phyloP scores from a whole-genome alignment of 164 flowering plant genomes.

The Saururus chinensis region DNA sequence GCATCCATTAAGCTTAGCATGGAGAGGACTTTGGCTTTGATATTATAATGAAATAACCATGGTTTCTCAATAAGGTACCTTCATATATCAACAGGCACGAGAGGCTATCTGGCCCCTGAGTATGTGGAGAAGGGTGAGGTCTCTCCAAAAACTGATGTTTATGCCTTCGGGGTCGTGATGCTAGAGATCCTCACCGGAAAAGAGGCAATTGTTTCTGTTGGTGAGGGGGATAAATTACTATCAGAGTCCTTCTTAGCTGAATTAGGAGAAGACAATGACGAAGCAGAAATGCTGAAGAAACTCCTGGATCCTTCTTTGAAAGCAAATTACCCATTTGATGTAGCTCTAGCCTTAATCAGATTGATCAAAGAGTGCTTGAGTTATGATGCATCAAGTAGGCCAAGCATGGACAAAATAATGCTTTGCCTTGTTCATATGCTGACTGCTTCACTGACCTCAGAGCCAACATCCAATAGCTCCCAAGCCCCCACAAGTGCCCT shows the following conservation, averaged over 20 bases:
- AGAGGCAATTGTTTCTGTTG: conserved; percentile 20
- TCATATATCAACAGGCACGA: conserved; percentile 4
- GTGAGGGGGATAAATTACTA: conserved; percentile 1
- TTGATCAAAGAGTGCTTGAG: conserved; percentile 4
- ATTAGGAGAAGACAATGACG: not conserved
- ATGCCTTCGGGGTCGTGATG: conserved; percentile 11
- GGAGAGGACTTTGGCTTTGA: too few species aligned
- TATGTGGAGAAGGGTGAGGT: conserved; percentile 9
- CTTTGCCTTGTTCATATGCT: not conserved
- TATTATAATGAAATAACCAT: too few species aligned
- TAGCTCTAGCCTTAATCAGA: not conserved
- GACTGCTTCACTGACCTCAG: too few species aligned
- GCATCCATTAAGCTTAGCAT: too few species aligned
- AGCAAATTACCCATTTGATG: conserved; percentile 2
- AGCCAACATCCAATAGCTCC: too few species aligned
- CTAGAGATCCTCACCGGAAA: conserved; percentile 5
- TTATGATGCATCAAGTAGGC: not conserved
- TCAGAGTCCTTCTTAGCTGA: not conserved
- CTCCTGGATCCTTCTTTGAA: conserved; percentile 11
- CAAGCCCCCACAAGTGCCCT: too few species aligned
- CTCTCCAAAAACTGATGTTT: conserved; percentile 7
- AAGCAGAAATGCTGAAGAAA: not conserved
- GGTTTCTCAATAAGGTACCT: too few species aligned
- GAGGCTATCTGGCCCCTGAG: conserved; percentile 13
- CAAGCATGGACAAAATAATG: conserved; percentile 4